A percentile compares a stretch with the other conserved stretches of the same genome.
Evolutionary conservation across 352 stramenopile species (phyloP).

Genomic region (Globisporangium spiculum): DNA sequence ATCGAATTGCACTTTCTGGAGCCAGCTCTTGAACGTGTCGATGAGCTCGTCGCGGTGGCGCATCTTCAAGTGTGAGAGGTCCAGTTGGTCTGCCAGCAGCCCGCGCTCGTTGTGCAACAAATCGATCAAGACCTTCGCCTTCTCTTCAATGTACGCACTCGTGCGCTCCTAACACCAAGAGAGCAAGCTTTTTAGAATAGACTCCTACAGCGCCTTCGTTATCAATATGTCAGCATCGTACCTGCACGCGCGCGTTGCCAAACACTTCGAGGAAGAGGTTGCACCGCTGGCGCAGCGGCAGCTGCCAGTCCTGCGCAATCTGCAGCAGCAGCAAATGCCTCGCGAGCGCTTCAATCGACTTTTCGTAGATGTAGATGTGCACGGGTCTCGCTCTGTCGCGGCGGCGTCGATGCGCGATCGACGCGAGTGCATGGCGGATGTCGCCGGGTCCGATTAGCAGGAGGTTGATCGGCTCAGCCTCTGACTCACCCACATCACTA

Average conservation of each 20-base stretch:
- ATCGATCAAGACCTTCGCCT: slow-evolving; percentile 64
- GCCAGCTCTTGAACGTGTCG: slow-evolving; percentile 84
- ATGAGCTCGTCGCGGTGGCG: slow-evolving; percentile 87
- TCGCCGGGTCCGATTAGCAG: slow-evolving; percentile 70
- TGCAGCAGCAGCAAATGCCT: slow-evolving; percentile 88
- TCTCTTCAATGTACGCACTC: slow-evolving; percentile 74
- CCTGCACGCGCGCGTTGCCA: slow-evolving; percentile 89
- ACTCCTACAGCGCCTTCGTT: background rate
- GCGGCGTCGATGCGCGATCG: slow-evolving; percentile 45
- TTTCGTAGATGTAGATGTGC: slow-evolving; percentile 91
- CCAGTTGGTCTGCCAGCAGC: slow-evolving; percentile 58
- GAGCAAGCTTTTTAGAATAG: background rate
- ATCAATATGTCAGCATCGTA: background rate
- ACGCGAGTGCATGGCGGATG: slow-evolving; percentile 70
- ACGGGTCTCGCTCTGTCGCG: slow-evolving; percentile 35
- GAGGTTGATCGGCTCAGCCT: slow-evolving; percentile 37
- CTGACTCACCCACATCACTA: slow-evolving; percentile 6
- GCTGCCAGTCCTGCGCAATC: slow-evolving; percentile 81
- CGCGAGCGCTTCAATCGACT: slow-evolving; percentile 80
- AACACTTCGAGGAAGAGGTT: slow-evolving; percentile 93
- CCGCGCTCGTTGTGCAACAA: slow-evolving; percentile 72
- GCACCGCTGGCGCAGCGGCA: slow-evolving; percentile 88
- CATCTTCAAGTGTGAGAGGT: slow-evolving; percentile 90
- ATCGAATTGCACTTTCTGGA: slow-evolving; percentile 65
- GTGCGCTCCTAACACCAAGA: slow-evolving; percentile 60